A percentile compares a stretch with the other conserved stretches of the same genome.
Conservation (phyloP, 1,284 basidiomycete genomes). For the Irpex sp. region DNA sequence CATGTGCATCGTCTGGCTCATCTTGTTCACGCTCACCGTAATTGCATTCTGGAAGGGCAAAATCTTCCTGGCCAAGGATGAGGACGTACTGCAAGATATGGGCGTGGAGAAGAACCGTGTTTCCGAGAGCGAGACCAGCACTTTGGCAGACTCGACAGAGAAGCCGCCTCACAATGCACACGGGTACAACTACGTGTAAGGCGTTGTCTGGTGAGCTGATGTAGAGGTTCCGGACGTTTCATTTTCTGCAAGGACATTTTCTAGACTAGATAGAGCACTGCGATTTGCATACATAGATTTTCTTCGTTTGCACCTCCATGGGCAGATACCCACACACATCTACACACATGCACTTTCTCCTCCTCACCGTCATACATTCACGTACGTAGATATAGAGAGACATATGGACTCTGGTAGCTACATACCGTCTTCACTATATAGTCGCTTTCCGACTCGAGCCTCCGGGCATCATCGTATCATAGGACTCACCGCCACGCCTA, state of each 20-base stretch:
- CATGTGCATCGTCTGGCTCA: slow-evolving; percentile 37
- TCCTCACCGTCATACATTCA: neutral
- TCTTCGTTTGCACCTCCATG: neutral
- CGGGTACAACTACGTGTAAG: neutral
- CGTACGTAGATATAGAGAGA: neutral
- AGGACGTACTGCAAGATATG: slow-evolving; percentile 39
- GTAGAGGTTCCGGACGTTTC: neutral
- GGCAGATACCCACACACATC: neutral
- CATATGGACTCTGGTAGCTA: neutral
- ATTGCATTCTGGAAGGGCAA: slow-evolving; percentile 40
- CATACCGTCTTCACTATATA: neutral
- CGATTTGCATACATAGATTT: neutral
- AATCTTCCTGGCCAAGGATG: slow-evolving; percentile 42
- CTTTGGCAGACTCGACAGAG: neutral
- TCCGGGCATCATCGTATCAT: neutral
- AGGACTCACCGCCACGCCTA: neutral
- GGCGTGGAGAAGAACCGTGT: neutral
- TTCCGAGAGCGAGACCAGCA: neutral
- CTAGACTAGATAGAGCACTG: neutral
- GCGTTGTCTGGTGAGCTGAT: neutral
- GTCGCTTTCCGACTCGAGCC: neutral
- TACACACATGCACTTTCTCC: neutral
- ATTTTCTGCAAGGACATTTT: neutral
- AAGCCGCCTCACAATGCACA: neutral
- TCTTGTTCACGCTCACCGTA: slow-evolving; percentile 38